phyloP scores from a whole-genome alignment of 1,284 basidiomycete species.

The Flammula alnicola region DNA sequence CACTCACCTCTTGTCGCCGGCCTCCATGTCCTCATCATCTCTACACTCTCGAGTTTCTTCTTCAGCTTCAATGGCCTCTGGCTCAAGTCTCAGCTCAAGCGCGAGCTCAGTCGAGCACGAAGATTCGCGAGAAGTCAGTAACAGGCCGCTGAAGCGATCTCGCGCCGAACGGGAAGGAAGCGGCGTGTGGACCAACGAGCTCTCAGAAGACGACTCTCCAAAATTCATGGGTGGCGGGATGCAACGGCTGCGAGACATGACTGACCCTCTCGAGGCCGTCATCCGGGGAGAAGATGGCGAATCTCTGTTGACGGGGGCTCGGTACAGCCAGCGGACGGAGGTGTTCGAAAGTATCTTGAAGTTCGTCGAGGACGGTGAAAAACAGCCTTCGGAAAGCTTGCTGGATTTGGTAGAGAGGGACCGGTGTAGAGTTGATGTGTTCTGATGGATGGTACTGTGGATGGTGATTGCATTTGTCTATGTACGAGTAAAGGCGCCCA shows the following conservation, averaged over 20 bases:
- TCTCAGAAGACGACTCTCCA: slow-evolving; percentile 26
- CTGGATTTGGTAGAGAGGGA: slow-evolving; percentile 54
- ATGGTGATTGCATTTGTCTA: neutral
- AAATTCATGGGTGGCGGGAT: slow-evolving; percentile 17
- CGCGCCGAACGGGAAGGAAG: slow-evolving; percentile 23
- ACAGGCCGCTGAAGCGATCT: slow-evolving; percentile 23
- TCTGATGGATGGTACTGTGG: too few species aligned
- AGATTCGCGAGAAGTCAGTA: slow-evolving; percentile 22
- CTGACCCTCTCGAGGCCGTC: slow-evolving; percentile 24
- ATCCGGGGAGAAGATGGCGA: slow-evolving; percentile 15
- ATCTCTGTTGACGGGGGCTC: slow-evolving; percentile 30
- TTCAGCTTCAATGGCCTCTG: neutral
- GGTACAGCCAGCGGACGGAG: slow-evolving; percentile 64
- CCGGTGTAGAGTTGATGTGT: slow-evolving; percentile 19
- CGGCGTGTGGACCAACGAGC: slow-evolving; percentile 29
- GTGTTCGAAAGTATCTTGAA: slow-evolving; percentile 70
- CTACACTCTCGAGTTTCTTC: neutral
- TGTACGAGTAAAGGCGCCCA: too few species aligned
- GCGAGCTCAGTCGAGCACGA: slow-evolving; percentile 16
- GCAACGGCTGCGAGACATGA: slow-evolving; percentile 25
- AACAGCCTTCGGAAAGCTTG: slow-evolving; percentile 64
- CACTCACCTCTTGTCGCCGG: slow-evolving; percentile 59
- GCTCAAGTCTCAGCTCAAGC: slow-evolving; percentile 15
- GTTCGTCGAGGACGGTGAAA: slow-evolving; percentile 64
- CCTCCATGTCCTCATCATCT: slow-evolving; percentile 23